Conservation (phyloP, 225 moss, liverwort and hornwort species). For the Thuidium tamariscinum region DNA sequence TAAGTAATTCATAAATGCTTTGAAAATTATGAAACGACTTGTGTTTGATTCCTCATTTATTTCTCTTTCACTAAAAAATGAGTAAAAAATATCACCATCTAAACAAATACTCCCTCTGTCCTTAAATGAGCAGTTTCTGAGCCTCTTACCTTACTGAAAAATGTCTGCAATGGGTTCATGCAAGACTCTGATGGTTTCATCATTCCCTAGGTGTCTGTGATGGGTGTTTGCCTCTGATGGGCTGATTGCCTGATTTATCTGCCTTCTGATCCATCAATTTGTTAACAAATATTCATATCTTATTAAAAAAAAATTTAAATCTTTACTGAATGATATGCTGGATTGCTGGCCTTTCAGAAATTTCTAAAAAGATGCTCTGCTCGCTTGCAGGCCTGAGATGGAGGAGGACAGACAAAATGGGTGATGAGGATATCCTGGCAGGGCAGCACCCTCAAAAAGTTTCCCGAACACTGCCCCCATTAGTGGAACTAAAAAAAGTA, state of each 20-base stretch:
- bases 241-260: background rate
- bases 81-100: too few species aligned
- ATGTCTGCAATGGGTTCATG: background rate
- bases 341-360: background rate
- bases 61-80: too few species aligned
- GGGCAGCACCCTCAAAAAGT: background rate
- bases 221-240: background rate
- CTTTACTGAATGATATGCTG: background rate
- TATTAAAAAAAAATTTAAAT: too few species aligned
- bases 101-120: too few species aligned
- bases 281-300: background rate
- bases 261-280: background rate
- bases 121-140: too few species aligned
- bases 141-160: too few species aligned
- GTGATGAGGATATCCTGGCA: background rate
- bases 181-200: background rate
- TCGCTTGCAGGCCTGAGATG: background rate
- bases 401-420: background rate
- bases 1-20: too few species aligned
- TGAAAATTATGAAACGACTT: too few species aligned
- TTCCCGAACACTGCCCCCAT: too few species aligned
- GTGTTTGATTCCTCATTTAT: too few species aligned
- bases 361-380: background rate
- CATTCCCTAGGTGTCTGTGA: background rate
- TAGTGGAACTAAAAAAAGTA: too few species aligned